phyloP scores from a whole-genome alignment of 345 rosid genomes.

The thale cress (Arabidopsis thaliana) region TAIR10.1 NC_003074.8:5275001-5275500 shows the following conservation, averaged over 20 bases:
- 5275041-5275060: background rate
- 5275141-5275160: constrained; percentile 70
- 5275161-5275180: constrained; percentile 98
- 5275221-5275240: background rate
- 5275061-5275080: background rate
- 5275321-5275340: too few species aligned
- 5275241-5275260: too few species aligned
- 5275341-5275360: too few species aligned
- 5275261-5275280: background rate
- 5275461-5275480: background rate
- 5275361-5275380: too few species aligned
- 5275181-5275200: constrained; percentile 79
- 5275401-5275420: background rate
- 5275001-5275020: constrained; percentile 31
- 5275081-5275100: background rate
- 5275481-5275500: constrained; percentile 3
- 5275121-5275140: fast-evolving
- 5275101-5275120: fast-evolving
- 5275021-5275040: constrained; percentile 6
- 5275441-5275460: background rate
- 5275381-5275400: too few species aligned
- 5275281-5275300: background rate
- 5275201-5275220: constrained; percentile 85
- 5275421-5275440: background rate
- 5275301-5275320: too few species aligned